Evolutionary conservation across 176 grass and related monocot genomes (phyloP), one percentile per base, ranked within the genome.

Genomic region (Thinopyrum elongatum): DNA sequence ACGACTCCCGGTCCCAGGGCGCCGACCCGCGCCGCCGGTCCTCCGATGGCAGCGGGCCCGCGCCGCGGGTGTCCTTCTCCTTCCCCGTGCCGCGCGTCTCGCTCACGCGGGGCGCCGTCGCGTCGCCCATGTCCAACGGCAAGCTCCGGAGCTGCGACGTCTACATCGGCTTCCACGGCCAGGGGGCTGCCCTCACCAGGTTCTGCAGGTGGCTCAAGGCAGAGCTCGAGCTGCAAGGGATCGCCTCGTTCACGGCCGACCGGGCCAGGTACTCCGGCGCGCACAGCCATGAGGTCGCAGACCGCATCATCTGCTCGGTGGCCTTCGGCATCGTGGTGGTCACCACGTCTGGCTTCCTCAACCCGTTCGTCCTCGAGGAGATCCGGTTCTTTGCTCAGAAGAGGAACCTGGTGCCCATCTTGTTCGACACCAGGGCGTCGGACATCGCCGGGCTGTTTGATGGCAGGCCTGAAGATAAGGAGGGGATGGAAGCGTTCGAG

Each of bases 171-270:
- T 98, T 91, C 86, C 93, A 95, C 70, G 90, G 94, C 86, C 89
- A 88, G 8, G 87, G 91, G 29, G 81, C 59, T 3, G 6, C 34
- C 36, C 92, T 98, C 53, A 21, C 44, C 39, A 87, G 94, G 82
- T 95, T 98, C 86, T 95, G 93, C 71, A 92, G 86, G 78, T 98
- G 97, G 97, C 90, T 98, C 59, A 98, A 98, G 64, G 86, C 93
- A 2, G 97, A 98, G 84, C 94, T 98, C 10, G 94, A 95, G 90
- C 78, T 95, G n/a, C 93, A 98, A 53, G 97, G 97, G 28, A 95
- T 98, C 28, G 97, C 97, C 9, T 88, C 97, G 0, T 98, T 98
- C 76, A 86, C 92, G 17, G 94, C 97, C 0, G 97, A 98, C 70
- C 83, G 97, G 25, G 88, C 90, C 0, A 98, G 86, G 77, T 95